Percentiles rank a stretch among this genome's conserved stretches.
phyloP scores from a whole-genome alignment of 495 filamentous ascomycete genomes.

The Aspergillus nanangensis region DNA sequence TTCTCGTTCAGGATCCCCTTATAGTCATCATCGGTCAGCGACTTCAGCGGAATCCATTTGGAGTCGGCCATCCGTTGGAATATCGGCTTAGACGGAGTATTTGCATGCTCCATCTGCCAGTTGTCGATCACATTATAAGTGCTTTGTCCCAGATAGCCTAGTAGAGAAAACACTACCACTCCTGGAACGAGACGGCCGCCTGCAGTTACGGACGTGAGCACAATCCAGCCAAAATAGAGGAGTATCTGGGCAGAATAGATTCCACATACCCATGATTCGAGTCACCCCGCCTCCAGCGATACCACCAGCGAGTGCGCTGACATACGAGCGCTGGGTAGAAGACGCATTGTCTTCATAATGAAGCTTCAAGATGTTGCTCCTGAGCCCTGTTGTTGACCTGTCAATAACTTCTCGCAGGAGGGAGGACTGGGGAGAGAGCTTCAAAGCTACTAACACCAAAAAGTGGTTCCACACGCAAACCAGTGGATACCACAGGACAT shows the following conservation, averaged over 20 bases:
- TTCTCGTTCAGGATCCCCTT: conserved; percentile 69
- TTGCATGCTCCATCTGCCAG: conserved; percentile 37
- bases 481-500: conserved; percentile 71
- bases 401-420: conserved; percentile 5
- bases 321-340: conserved; percentile 50
- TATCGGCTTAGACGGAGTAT: conserved; percentile 34
- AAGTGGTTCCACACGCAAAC: conserved; percentile 71
- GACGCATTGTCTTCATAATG: conserved; percentile 46
- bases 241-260: no score
- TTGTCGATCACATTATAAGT: conserved; percentile 52
- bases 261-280: conserved; percentile 61
- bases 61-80: conserved; percentile 52
- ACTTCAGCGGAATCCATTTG: conserved; percentile 78
- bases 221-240: not conserved
- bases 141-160: conserved; percentile 57
- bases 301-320: conserved; percentile 64
- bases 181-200: conserved; percentile 54
- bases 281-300: conserved; percentile 61
- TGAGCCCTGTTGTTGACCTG: conserved; percentile 28
- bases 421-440: conserved; percentile 8
- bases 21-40: conserved; percentile 76
- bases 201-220: conserved; percentile 13
- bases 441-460: conserved; percentile 74
- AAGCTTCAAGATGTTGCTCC: conserved; percentile 35
- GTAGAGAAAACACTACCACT: conserved; percentile 56